These are phyloP conservation scores for Daldinia grandis DNA, from an alignment of 495 filamentous ascomycete genomes.

Conservation along the genomic window DNA sequence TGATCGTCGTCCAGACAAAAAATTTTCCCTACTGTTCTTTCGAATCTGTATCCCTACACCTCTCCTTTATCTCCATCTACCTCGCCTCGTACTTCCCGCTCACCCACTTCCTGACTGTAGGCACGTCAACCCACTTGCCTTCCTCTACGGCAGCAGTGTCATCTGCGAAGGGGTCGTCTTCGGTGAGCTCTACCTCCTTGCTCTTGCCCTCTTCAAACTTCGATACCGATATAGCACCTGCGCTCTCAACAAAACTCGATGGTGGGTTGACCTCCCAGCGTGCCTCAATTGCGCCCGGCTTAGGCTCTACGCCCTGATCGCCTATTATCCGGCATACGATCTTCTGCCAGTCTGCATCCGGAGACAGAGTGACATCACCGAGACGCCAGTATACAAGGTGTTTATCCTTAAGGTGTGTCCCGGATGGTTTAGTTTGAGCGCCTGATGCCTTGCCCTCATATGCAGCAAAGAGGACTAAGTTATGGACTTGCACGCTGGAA, in stretches of 20 bases:
- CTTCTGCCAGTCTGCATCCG: slow-evolving; percentile 64
- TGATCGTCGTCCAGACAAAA: slow-evolving; percentile 38
- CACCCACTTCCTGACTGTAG: slow-evolving; percentile 73
- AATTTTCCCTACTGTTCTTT: slow-evolving; percentile 17
- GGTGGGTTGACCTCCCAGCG: slow-evolving; percentile 74
- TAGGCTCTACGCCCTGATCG: slow-evolving; percentile 76
- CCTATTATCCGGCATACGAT: slow-evolving; percentile 79
- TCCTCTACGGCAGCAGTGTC: slow-evolving; percentile 53
- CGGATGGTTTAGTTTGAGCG: slow-evolving; percentile 77
- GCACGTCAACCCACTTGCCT: slow-evolving; percentile 75
- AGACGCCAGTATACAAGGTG: slow-evolving; percentile 90
- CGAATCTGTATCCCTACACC: background rate
- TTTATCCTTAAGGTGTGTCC: slow-evolving; percentile 85
- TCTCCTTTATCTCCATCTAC: slow-evolving; percentile 28
- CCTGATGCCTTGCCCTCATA: slow-evolving; percentile 74
- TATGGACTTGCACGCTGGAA: slow-evolving; percentile 71
- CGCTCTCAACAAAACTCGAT: slow-evolving; percentile 46
- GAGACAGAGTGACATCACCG: slow-evolving; percentile 76
- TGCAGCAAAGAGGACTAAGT: slow-evolving; percentile 80
- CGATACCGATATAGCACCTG: slow-evolving; percentile 70
- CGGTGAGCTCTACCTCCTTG: slow-evolving; percentile 44
- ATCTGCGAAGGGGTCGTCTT: slow-evolving; percentile 53
- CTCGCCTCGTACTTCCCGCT: slow-evolving; percentile 79
- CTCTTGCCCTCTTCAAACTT: slow-evolving; percentile 56
- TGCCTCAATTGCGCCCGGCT: slow-evolving; percentile 79